These are phyloP conservation scores for Claviceps pusilla DNA, from an alignment of 2,329 filamentous ascomycete genomes.

Conservation along the genomic window DNA sequence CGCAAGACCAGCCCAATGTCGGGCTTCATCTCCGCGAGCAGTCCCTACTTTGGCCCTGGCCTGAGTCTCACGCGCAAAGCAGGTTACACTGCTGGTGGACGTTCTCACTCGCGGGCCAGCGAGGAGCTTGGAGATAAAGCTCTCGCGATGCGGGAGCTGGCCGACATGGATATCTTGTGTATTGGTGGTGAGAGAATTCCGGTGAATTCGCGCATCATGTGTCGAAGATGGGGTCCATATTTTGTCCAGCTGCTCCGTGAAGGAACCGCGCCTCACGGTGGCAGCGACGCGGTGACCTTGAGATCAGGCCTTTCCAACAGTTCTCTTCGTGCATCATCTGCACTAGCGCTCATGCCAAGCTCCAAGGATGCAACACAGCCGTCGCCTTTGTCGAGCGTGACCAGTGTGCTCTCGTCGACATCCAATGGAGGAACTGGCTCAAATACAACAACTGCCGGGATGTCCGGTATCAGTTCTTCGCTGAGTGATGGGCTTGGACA, in stretches of 20 bases:
- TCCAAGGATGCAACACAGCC: slow-evolving; percentile 34
- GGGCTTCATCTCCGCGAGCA: slow-evolving; percentile 72
- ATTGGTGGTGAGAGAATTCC: slow-evolving; percentile 83
- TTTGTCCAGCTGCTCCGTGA: slow-evolving; percentile 86
- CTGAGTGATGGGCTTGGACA: slow-evolving; percentile 17
- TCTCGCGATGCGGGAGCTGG: slow-evolving; percentile 64
- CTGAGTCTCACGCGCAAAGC: slow-evolving; percentile 44
- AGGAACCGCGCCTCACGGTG: slow-evolving; percentile 56
- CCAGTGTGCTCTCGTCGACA: slow-evolving; percentile 26
- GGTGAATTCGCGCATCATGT: slow-evolving; percentile 79
- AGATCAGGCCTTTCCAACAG: slow-evolving; percentile 45
- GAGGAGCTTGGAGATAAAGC: slow-evolving; percentile 76
- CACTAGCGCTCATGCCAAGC: slow-evolving; percentile 66
- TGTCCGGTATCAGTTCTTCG: slow-evolving; percentile 23
- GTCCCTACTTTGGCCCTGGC: slow-evolving; percentile 42
- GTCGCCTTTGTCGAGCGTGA: slow-evolving; percentile 25
- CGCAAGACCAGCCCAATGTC: slow-evolving; percentile 64
- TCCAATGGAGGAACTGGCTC: slow-evolving; percentile 9
- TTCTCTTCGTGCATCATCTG: slow-evolving; percentile 64
- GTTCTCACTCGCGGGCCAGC: slow-evolving; percentile 60
- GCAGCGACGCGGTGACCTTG: slow-evolving; percentile 60
- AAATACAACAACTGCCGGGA: neutral
- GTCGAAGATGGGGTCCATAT: slow-evolving; percentile 84
- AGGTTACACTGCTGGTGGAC: slow-evolving; percentile 56
- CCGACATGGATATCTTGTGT: slow-evolving; percentile 93